Percentiles rank a stretch among this genome's conserved stretches.
Evolutionary conservation across 1,284 basidiomycete genomes (phyloP).

Genomic region (Ganoderma multipileum): DNA sequence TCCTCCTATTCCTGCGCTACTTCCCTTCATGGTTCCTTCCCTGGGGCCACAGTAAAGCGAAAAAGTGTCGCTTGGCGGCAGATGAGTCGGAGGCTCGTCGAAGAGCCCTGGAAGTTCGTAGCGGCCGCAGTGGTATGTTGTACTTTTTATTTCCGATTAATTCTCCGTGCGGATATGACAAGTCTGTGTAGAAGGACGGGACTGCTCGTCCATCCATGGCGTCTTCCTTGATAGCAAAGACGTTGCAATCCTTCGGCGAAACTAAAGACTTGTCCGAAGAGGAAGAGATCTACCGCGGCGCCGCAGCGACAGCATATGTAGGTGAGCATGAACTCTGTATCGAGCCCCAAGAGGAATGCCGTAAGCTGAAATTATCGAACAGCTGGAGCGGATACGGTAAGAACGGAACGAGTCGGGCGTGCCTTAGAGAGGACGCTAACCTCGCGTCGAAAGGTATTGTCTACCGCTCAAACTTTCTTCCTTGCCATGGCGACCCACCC

Average conservation of each 20-base stretch:
- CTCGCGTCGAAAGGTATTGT: constrained; percentile 16
- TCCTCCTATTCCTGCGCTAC: constrained; percentile 16
- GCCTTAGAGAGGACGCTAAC: too few relatives aligned
- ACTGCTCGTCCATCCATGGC: constrained; percentile 5
- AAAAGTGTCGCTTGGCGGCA: constrained; percentile 10
- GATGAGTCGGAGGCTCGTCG: background rate
- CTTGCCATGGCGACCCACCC: constrained; percentile 45
- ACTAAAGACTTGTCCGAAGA: background rate
- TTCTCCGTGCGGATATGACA: too few relatives aligned
- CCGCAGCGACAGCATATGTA: background rate
- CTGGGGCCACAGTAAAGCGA: constrained; percentile 19
- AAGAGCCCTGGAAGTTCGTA: constrained; percentile 18
- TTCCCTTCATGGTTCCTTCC: constrained; percentile 21
- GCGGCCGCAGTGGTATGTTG: constrained; percentile 15
- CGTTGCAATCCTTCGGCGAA: background rate
- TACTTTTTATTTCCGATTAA: too few relatives aligned
- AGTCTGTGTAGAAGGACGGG: background rate
- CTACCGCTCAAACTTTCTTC: constrained; percentile 38
- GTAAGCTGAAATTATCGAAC: background rate
- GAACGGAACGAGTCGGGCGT: too few relatives aligned
- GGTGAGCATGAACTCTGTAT: background rate
- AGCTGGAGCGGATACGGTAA: constrained; percentile 29
- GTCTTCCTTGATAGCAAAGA: background rate
- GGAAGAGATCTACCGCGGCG: background rate
- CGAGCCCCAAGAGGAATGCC: too few relatives aligned